These are phyloP conservation scores for Diatrype stigma DNA, from an alignment of 2,329 filamentous ascomycete genomes.

Conservation along the genomic window DNA sequence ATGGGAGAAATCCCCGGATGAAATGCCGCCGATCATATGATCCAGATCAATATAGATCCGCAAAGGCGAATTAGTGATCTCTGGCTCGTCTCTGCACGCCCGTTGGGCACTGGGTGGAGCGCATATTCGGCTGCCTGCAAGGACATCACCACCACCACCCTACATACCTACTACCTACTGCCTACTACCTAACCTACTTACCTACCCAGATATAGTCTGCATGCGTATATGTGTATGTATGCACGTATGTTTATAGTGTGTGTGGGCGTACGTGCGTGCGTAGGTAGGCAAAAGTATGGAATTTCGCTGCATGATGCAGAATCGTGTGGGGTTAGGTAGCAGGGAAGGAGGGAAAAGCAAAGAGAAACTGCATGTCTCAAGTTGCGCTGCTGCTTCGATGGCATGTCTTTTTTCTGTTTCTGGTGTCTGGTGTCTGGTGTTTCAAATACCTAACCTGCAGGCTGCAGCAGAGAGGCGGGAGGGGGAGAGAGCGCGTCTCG, in stretches of 20 bases:
- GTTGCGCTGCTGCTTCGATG: not conserved
- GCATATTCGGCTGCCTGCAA: not conserved
- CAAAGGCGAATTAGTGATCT: not conserved
- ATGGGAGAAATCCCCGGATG: conserved; percentile 28
- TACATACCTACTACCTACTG: not conserved
- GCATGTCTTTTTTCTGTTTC: not conserved
- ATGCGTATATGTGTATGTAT: too few relatives aligned
- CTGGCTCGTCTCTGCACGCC: not conserved
- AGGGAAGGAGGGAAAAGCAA: not conserved
- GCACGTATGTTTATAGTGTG: too few relatives aligned
- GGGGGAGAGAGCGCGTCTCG: too few relatives aligned
- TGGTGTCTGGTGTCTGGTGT: too few relatives aligned
- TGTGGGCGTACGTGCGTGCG: too few relatives aligned
- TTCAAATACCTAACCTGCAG: not conserved
- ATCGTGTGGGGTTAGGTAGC: not conserved
- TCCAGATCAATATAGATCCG: conserved; percentile 14
- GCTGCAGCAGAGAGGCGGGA: too few relatives aligned
- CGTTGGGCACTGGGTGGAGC: not conserved
- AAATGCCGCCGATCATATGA: conserved; percentile 28
- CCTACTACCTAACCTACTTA: not conserved
- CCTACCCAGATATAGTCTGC: not conserved
- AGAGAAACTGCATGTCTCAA: not conserved
- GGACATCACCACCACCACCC: too few relatives aligned
- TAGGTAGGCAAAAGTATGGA: too few relatives aligned
- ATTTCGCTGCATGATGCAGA: not conserved